Conservation (phyloP, 1,284 basidiomycete genomes). For the Puccinia triticina region DNA sequence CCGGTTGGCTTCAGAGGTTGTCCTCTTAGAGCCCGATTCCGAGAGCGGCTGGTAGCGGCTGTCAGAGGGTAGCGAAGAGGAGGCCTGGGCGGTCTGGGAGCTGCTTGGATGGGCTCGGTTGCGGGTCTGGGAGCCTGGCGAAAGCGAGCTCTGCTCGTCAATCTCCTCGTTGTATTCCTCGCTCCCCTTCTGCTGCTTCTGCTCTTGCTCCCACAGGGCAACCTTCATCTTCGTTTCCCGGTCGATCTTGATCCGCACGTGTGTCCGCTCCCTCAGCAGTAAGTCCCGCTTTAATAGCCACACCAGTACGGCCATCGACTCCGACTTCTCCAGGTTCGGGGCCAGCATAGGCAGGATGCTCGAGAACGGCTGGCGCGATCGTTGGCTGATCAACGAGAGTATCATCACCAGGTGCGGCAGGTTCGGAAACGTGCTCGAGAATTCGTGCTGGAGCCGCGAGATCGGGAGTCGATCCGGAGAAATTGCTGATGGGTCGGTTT, state of each 20-base stretch:
- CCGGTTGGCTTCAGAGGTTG: neutral
- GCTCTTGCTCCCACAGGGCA: constrained; percentile 27
- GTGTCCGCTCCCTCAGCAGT: constrained; percentile 36
- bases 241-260: constrained; percentile 47
- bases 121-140: constrained; percentile 10
- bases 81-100: neutral
- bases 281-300: constrained; percentile 48
- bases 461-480: constrained; percentile 23
- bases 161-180: constrained; percentile 26
- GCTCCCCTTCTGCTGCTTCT: constrained; percentile 30
- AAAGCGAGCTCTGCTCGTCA: constrained; percentile 34
- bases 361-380: constrained; percentile 30
- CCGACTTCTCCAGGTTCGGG: constrained; percentile 33
- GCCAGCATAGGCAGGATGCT: constrained; percentile 36
- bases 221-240: constrained; percentile 36
- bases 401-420: constrained; percentile 42
- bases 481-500: neutral
- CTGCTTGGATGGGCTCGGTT: constrained; percentile 1
- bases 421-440: constrained; percentile 37
- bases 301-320: constrained; percentile 43
- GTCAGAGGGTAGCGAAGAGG: constrained; percentile 12
- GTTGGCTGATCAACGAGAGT: constrained; percentile 44
- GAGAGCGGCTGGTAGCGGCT: neutral
- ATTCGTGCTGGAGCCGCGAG: constrained; percentile 22
- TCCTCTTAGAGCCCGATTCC: neutral